Evolutionary conservation across 495 filamentous ascomycete genomes (phyloP).

Genomic region (Trichoderma virens): DNA sequence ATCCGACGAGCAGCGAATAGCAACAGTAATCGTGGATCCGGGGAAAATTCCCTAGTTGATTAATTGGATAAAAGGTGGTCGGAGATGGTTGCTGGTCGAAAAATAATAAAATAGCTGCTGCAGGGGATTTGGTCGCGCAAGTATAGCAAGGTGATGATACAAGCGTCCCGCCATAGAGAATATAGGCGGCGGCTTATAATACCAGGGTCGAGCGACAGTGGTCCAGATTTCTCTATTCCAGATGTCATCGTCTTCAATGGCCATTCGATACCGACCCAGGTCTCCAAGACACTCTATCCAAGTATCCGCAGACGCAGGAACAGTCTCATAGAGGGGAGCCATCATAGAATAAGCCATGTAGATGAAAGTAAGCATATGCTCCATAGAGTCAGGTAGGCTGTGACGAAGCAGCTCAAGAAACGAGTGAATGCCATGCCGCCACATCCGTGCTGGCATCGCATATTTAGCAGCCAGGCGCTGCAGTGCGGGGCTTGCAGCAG

Average conservation of each 20-base stretch:
- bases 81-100: no score
- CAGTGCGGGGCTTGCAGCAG: conserved; percentile 53
- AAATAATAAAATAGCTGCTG: conserved; percentile 75
- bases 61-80: no score
- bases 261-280: conserved; percentile 66
- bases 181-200: neutral
- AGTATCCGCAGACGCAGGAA: conserved; percentile 66
- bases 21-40: no score
- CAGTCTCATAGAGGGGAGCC: conserved; percentile 67
- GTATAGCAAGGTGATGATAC: conserved; percentile 81
- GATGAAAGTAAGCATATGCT: conserved; percentile 77
- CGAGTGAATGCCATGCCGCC: conserved; percentile 54
- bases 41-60: no score
- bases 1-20: no score
- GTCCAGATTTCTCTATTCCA: neutral
- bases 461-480: conserved; percentile 57
- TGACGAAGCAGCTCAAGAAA: conserved; percentile 68
- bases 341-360: conserved; percentile 77
- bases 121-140: conserved; percentile 64
- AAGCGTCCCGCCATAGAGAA: conserved; percentile 60
- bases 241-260: conserved; percentile 51
- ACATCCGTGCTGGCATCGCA: conserved; percentile 76
- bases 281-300: conserved; percentile 78
- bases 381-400: conserved; percentile 58
- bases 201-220: neutral